A percentile compares a stretch with the other conserved stretches of the same genome.
Evolutionary conservation across 257 asterid genomes (phyloP).

Genomic region (Osmanthus fragrans): DNA sequence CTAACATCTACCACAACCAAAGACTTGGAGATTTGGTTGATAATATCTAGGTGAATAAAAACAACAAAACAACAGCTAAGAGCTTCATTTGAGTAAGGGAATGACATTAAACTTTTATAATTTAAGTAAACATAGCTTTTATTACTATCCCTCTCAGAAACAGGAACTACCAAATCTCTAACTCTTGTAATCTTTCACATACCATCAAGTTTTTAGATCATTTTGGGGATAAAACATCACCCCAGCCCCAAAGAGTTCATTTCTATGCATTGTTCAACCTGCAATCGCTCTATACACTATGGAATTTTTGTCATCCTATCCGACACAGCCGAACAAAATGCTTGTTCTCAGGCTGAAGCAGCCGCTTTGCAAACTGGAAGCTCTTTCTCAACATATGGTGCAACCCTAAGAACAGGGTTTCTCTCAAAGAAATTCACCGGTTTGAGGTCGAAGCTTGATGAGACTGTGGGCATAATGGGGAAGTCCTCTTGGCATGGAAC

Average conservation of each 20-base stretch:
- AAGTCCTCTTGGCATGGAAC: conserved; percentile 98
- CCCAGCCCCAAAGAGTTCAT: not conserved
- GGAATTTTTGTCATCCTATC: not conserved
- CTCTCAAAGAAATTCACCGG: conserved; percentile 94
- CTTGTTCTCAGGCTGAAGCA: conserved; percentile 55
- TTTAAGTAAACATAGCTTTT: not conserved
- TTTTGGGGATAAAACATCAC: not conserved
- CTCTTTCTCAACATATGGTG: conserved; percentile 67
- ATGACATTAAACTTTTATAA: not conserved
- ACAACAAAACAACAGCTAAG: not conserved
- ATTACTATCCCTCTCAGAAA: not conserved
- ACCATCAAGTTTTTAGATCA: not conserved
- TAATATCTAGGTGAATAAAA: no score
- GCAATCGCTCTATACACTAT: no score
- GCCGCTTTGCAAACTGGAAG: conserved; percentile 81
- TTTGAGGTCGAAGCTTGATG: conserved; percentile 90
- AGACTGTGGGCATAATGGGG: conserved; percentile 89
- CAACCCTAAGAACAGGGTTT: conserved; percentile 69
- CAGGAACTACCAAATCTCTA: not conserved
- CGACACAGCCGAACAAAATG: not conserved
- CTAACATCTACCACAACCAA: no score
- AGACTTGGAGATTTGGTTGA: no score
- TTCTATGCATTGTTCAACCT: not conserved
- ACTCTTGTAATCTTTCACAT: not conserved
- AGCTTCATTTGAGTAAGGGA: not conserved